Conservation (phyloP, 192 early-diverging fungal genomes). For the Lobosporangium transversale region DNA sequence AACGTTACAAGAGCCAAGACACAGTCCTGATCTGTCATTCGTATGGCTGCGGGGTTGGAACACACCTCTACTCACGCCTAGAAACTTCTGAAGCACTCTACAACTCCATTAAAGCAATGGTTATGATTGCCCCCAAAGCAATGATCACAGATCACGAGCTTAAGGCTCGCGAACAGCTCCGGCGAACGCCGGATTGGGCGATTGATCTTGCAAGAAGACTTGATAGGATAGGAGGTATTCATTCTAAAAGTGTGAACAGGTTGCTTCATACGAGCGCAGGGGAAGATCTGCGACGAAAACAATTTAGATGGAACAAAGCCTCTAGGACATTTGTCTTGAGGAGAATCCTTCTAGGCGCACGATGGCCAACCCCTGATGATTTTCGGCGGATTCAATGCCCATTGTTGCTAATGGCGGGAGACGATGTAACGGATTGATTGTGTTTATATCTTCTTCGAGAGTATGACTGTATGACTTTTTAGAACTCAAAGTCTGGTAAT, state of each 20-base stretch:
- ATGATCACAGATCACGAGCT: constrained; percentile 51
- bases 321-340: constrained; percentile 60
- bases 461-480: not conserved
- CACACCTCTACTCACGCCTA: constrained; percentile 48
- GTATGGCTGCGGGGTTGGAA: constrained; percentile 64
- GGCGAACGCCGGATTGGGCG: constrained; percentile 57
- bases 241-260: constrained; percentile 58
- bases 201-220: constrained; percentile 54
- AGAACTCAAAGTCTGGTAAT: not conserved
- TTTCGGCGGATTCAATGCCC: constrained; percentile 52
- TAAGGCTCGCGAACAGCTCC: constrained; percentile 27
- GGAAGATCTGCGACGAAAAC: constrained; percentile 47
- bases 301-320: constrained; percentile 62
- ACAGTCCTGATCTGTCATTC: constrained; percentile 67
- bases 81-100: constrained; percentile 11
- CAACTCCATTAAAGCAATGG: constrained; percentile 56
- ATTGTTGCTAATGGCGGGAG: constrained; percentile 59
- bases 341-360: constrained; percentile 51
- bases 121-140: constrained; percentile 64
- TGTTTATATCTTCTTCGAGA: not conserved
- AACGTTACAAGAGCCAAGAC: constrained; percentile 56
- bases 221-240: constrained; percentile 60
- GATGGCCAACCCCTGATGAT: constrained; percentile 40
- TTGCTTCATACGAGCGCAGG: constrained; percentile 50
- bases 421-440: constrained; percentile 42